Percentiles rank a stretch among this genome's conserved stretches.
These are phyloP conservation scores for Penicillium psychrofluorescens DNA, from an alignment of 495 filamentous ascomycete genomes.

Conservation along the genomic window DNA sequence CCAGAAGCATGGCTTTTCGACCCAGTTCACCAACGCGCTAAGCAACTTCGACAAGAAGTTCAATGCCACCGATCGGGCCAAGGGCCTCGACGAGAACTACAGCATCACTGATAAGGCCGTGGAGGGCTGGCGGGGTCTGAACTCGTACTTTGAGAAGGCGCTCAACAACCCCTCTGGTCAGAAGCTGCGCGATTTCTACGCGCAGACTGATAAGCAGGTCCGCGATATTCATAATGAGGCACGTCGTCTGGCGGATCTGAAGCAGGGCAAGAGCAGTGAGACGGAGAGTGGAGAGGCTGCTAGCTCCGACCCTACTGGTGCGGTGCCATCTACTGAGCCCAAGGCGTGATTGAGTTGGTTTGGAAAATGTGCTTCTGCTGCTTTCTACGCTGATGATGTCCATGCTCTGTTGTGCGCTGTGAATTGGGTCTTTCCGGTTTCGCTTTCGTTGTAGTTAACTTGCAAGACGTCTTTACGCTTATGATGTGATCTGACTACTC, in stretches of 20 bases:
- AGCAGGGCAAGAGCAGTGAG: slow-evolving; percentile 57
- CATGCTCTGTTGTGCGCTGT: not conserved
- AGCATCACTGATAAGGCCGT: slow-evolving; percentile 60
- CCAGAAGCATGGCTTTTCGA: slow-evolving; percentile 79
- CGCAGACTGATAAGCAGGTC: slow-evolving; percentile 72
- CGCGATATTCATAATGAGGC: slow-evolving; percentile 91
- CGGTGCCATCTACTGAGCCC: slow-evolving; percentile 21
- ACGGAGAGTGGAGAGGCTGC: slow-evolving; percentile 18
- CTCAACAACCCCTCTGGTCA: slow-evolving; percentile 76
- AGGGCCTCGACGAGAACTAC: slow-evolving; percentile 67
- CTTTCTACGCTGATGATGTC: slow-evolving; percentile 3
- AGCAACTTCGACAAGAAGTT: slow-evolving; percentile 71
- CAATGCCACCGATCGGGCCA: slow-evolving; percentile 72
- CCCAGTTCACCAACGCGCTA: slow-evolving; percentile 66
- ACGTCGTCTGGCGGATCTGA: slow-evolving; percentile 75
- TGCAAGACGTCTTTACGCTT: slow-evolving; percentile 7
- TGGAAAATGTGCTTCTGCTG: not conserved
- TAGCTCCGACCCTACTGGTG: slow-evolving; percentile 11
- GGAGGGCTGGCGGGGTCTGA: slow-evolving; percentile 57
- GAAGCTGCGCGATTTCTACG: slow-evolving; percentile 81
- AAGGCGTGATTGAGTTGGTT: slow-evolving; percentile 15
- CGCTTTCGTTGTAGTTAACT: not conserved
- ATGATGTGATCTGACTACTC: slow-evolving; percentile 5
- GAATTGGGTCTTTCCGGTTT: slow-evolving; percentile 1
- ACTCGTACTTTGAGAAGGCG: slow-evolving; percentile 89